Base-by-base conservation (phyloP, 1,284 basidiomycete species). In the Sanghuangporus baumii region DNA sequence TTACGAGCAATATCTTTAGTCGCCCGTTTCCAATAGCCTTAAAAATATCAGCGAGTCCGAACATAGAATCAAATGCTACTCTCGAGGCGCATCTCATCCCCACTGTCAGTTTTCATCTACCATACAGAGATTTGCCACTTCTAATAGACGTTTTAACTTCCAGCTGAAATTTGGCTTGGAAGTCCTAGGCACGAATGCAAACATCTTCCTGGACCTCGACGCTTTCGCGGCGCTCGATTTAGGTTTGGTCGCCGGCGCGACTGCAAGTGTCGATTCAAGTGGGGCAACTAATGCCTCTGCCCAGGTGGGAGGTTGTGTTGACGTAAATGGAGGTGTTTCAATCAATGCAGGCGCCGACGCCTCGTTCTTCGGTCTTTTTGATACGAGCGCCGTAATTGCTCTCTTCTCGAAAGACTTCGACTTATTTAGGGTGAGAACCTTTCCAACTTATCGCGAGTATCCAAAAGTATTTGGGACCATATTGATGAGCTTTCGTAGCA, bases 41-140 rank as follows among this genome's bases (percentile, higher is more conserved):
- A 26, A 72, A 74, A 63, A 72, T 83, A 41, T 75, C 76, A 12
- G 76, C 75, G 26, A 75, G 70, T 61, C 78, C 80, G 0, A 73
- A 70, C 37, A 73, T 77, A 40, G 70, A 69, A 8, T 74, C 77
- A 12, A 75, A 72, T 1, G 81, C 78, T 7, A 74, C 71, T 4
- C 61, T 84, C 43, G 69, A 72, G 31, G 80, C 78, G 2, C 81
- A 83, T 66, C 69, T 84, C 54, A 82, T 81, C 57, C 83, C 83
- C 0, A 73, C 73, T 9, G 72, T 73, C 54, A 20, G 68, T 57
- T 7, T 26, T 20, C 23, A 2, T 7, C n/a, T 18, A 46, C 16
- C 23, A 6, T n/a, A 48, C 5, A 5, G 4, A 36, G 9, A 26
- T 0, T 50, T 18, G 14, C n/a, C 20, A 31, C 14, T 60, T 9